Evolutionary conservation across 768 basidiomycete genomes (phyloP), one percentile per base, ranked within the genome.

Genomic region (Porpolomopsis calyptriformis): DNA sequence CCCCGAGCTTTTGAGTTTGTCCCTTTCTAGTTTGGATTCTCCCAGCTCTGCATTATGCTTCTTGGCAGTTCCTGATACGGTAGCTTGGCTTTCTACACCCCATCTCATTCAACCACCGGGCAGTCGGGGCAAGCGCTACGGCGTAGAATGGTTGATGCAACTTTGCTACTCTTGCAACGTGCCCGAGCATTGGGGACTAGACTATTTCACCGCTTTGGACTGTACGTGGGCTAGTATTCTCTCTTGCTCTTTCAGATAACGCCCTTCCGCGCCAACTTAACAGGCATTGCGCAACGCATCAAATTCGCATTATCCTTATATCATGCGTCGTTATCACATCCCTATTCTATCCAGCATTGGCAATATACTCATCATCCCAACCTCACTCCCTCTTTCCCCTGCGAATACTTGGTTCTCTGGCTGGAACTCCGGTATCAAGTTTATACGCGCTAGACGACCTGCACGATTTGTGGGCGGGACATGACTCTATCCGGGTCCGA

Each of bases 331-430:
- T 92, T 52, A 91, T 92, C 58, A 85, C 88, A 46, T 84, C 84
- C 14, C 76, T 93, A 46, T 85, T 90, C 57, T 91, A 89, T 53
- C 90, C 90, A n/a, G 90, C 90, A 16, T 74, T 93, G 42, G 78
- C 85, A 41, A 73, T 86, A 47, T 90, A 91, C 60, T 80, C 80
- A 19, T 82, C 85, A 1, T 80, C 85, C 1, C 76, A 79, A 48
- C 75, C 78, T 0, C 76, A 76, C 61, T 82, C 70, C 42, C 72
- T 70, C 53, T 78, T 71, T 22, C 36, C 45, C 33, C 47, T 26
- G 26, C 48, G 35, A 50, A 72, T 84, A n/a, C 71, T 87, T 70
- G 75, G 22, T 74, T 85, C 53, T 66, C 74, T 24, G 70, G 75
- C 1, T 68, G 71, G 29, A 73, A 72, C 52, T 65, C 72, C 43